These are phyloP conservation scores for Hypoxylon sp. DNA, from an alignment of 2,329 filamentous ascomycete genomes.

Conservation along the genomic window DNA sequence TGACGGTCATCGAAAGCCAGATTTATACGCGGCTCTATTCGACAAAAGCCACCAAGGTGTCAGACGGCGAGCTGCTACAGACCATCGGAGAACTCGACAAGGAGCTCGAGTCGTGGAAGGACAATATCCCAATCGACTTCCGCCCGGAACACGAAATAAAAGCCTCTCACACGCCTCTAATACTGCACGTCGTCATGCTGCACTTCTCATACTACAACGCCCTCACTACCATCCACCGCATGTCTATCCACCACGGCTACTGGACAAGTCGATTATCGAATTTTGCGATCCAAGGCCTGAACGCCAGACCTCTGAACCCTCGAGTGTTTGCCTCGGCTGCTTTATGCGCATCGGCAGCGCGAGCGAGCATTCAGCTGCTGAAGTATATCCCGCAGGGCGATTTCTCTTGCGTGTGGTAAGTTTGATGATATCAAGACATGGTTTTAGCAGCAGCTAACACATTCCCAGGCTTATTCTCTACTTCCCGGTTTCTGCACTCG, in stretches of 20 bases:
- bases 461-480: slow-evolving; percentile 83
- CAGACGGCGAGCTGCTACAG: slow-evolving; percentile 90
- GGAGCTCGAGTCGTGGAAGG: slow-evolving; percentile 94
- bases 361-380: slow-evolving; percentile 90
- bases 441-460: slow-evolving; percentile 41
- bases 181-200: slow-evolving; percentile 90
- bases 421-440: background rate
- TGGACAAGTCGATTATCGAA: slow-evolving; percentile 96
- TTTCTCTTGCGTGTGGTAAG: slow-evolving; percentile 92
- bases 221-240: slow-evolving; percentile 95
- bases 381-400: slow-evolving; percentile 97
- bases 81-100: slow-evolving; percentile 94
- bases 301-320: slow-evolving; percentile 88
- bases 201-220: slow-evolving; percentile 99
- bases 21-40: slow-evolving; percentile 95
- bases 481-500: slow-evolving; percentile 92
- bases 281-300: slow-evolving; percentile 92
- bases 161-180: slow-evolving; percentile 89
- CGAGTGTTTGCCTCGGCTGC: slow-evolving; percentile 93
- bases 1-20: slow-evolving; percentile 89
- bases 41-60: slow-evolving; percentile 88
- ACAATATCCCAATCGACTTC: slow-evolving; percentile 92
- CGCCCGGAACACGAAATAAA: slow-evolving; percentile 97
- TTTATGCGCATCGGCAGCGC: slow-evolving; percentile 88
- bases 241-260: slow-evolving; percentile 97